Evolutionary conservation across 2,329 filamentous ascomycete genomes (phyloP), one percentile per base, ranked within the genome.

Genomic region (Fusarium gaditjirri): DNA sequence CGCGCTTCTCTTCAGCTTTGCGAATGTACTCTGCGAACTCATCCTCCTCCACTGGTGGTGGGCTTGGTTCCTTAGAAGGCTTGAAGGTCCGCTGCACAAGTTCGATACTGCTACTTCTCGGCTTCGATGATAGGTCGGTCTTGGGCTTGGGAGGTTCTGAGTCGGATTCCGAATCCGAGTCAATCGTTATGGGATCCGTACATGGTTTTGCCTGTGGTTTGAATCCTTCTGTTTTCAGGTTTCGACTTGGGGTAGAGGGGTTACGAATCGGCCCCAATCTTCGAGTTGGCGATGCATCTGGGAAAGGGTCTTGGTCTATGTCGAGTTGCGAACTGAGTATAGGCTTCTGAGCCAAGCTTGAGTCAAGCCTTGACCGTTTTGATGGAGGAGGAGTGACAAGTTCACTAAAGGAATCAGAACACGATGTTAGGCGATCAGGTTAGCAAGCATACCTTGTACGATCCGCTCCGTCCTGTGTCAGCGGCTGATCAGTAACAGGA

Each of bases 21-120:
- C 80, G 79, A 33, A 87, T 79, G 70, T 86, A 88, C 54, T 83
- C 81, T 41, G 79, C 81, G 23, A 86, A 84, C 13, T 85, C 83
- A 47, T 86, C 83, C 6, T 85, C 81, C 23, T 74, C 69, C 53
- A 68, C 68, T 54, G 68, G n/a, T 4, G 67, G 58, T 11, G 55
- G 59, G 47, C 50, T 58, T 19, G 68, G 60, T 27, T 57, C 53
- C 23, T 60, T 63, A 19, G 44, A 41, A 9, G 44, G 29, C 16
- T 68, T 70, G 21, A 42, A 64, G 41, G 57, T 41, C 13, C 39
- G 41, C n/a, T 61, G 44, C 19, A 54, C 13, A 38, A 72, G 42
- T 29, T 75, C 72, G 19, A 74, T 39, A 35, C 70, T 77, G 41
- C 64, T 65, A 42, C 57, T 62, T 23, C 64, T 53, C 33, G 44